phyloP scores from a whole-genome alignment of 495 filamentous ascomycete species.

The Podospora fimiseda region DNA sequence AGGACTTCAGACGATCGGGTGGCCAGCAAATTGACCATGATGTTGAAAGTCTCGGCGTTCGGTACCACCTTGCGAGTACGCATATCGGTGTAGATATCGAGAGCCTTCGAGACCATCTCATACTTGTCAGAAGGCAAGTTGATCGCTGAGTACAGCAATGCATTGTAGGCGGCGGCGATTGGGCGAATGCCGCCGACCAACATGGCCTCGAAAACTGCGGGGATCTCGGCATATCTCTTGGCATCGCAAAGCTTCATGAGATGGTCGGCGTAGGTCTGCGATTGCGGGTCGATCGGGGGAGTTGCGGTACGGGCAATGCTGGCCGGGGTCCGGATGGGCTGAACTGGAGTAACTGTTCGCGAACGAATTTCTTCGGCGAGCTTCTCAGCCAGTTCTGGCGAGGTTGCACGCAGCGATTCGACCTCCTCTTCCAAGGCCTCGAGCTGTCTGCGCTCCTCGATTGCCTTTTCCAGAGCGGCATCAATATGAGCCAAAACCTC shows the following conservation, averaged over 20 bases:
- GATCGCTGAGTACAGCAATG: constrained; percentile 75
- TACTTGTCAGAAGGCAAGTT: constrained; percentile 63
- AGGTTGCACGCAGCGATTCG: constrained; percentile 29
- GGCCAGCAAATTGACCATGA: constrained; percentile 73
- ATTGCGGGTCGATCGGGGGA: constrained; percentile 47
- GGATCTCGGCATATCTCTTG: constrained; percentile 74
- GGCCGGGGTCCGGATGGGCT: constrained; percentile 34
- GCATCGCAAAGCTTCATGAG: constrained; percentile 63
- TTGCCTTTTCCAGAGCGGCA: constrained; percentile 43
- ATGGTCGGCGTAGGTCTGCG: constrained; percentile 64
- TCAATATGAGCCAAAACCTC: constrained; percentile 44
- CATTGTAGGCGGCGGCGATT: constrained; percentile 80
- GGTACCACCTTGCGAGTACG: constrained; percentile 75
- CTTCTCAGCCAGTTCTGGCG: constrained; percentile 32
- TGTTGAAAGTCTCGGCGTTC: constrained; percentile 78
- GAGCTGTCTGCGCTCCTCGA: constrained; percentile 38
- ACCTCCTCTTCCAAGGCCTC: constrained; percentile 42
- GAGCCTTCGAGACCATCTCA: constrained; percentile 78
- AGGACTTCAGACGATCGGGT: constrained; percentile 67
- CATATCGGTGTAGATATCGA: constrained; percentile 96
- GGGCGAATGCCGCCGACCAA: constrained; percentile 71
- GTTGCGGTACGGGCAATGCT: constrained; percentile 40
- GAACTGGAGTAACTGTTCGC: constrained; percentile 32
- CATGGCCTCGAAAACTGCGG: constrained; percentile 81
- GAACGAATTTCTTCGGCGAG: constrained; percentile 34